Evolutionary conservation across 1,284 basidiomycete genomes (phyloP).

Genomic region (Exobasidium rhododendri): DNA sequence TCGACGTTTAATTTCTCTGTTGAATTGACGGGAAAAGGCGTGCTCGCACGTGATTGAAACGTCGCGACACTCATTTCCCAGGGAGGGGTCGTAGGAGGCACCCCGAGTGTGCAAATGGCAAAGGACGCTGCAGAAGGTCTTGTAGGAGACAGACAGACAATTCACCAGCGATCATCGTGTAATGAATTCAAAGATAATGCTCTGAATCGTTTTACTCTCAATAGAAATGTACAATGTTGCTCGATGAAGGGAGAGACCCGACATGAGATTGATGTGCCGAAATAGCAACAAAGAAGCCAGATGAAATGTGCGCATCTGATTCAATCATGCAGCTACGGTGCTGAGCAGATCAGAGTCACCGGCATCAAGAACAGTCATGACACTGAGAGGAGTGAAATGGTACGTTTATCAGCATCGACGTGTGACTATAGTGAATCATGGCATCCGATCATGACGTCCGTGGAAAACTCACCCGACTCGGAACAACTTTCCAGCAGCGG

Average conservation of each 20-base stretch:
- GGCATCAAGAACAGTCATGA: constrained; percentile 94
- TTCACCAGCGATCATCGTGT: too few relatives aligned
- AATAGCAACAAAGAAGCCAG: background rate
- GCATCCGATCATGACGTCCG: background rate
- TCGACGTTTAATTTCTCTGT: too few relatives aligned
- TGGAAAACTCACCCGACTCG: constrained; percentile 78
- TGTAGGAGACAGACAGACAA: too few relatives aligned
- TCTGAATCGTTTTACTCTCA: too few relatives aligned
- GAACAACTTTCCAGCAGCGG: constrained; percentile 98
- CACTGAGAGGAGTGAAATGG: constrained; percentile 55
- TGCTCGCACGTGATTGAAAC: too few relatives aligned
- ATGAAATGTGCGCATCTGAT: background rate
- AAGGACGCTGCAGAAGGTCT: too few relatives aligned
- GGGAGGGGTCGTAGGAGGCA: too few relatives aligned
- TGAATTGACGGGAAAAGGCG: too few relatives aligned
- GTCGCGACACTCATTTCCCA: too few relatives aligned
- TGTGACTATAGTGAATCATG: background rate
- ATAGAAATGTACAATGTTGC: background rate
- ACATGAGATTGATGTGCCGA: background rate
- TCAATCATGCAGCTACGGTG: constrained; percentile 49
- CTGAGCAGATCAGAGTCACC: constrained; percentile 88
- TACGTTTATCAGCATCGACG: too few relatives aligned
- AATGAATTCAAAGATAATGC: too few relatives aligned
- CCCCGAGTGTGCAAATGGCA: too few relatives aligned
- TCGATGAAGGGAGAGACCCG: background rate